phyloP scores from a whole-genome alignment of 306 rosid genomes.

The Prunus mume region DNA sequence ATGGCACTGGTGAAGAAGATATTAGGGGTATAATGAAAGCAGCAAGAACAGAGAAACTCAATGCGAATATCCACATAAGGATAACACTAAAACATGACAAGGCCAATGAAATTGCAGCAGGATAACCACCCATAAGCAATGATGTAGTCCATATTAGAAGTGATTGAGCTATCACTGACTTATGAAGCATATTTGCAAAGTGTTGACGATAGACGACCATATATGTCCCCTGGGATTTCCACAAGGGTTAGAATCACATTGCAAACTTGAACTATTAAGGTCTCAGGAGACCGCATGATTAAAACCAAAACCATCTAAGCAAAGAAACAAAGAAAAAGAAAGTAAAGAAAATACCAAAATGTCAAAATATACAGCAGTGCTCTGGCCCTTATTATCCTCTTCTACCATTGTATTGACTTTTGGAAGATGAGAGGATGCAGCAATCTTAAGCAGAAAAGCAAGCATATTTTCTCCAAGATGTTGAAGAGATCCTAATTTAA shows the following conservation, averaged over 20 bases:
- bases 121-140: slow-evolving; percentile 78
- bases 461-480: slow-evolving; percentile 99
- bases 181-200: slow-evolving; percentile 71
- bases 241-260: slow-evolving; percentile 25
- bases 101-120: slow-evolving; percentile 74
- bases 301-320: neutral
- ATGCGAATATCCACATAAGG: slow-evolving; percentile 70
- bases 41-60: slow-evolving; percentile 54
- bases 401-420: slow-evolving; percentile 38
- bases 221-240: slow-evolving; percentile 65
- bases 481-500: slow-evolving; percentile 85
- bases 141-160: slow-evolving; percentile 86
- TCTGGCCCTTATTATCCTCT: slow-evolving; percentile 45
- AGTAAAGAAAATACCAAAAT: slow-evolving; percentile 57
- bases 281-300: slow-evolving; percentile 1
- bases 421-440: slow-evolving; percentile 71
- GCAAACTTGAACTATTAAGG: slow-evolving; percentile 21
- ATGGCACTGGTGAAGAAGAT: slow-evolving; percentile 77
- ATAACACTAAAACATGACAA: slow-evolving; percentile 65
- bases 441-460: slow-evolving; percentile 76
- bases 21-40: slow-evolving; percentile 63
- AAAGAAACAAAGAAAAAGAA: slow-evolving; percentile 13
- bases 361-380: slow-evolving; percentile 69
- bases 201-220: slow-evolving; percentile 77
- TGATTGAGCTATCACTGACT: slow-evolving; percentile 82